These are phyloP conservation scores for Daldinia caldariorum DNA, from an alignment of 495 filamentous ascomycete species.

Conservation along the genomic window DNA sequence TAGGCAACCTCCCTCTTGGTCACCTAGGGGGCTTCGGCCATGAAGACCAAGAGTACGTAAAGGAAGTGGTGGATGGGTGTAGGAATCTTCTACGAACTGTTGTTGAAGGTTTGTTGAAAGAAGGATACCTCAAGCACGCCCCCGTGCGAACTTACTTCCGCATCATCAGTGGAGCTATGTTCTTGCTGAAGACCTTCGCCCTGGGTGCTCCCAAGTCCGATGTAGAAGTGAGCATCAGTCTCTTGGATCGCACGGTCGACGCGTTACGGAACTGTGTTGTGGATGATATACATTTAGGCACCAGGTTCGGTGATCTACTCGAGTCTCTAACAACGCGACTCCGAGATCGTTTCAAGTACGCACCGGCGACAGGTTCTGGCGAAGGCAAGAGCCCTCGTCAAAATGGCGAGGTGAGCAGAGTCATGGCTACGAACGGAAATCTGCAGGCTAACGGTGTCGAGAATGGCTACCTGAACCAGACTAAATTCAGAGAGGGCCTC, in stretches of 20 bases:
- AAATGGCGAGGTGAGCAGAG: constrained; percentile 44
- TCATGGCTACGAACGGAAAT: constrained; percentile 44
- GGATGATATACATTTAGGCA: constrained; percentile 95
- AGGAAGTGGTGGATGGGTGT: constrained; percentile 86
- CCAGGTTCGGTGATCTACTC: constrained; percentile 90
- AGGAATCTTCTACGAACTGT: constrained; percentile 85
- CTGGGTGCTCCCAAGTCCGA: constrained; percentile 91
- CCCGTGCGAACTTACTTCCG: constrained; percentile 95
- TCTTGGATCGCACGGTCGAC: constrained; percentile 82
- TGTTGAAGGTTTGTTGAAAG: constrained; percentile 81
- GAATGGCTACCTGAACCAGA: constrained; percentile 46
- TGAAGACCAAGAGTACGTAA: constrained; percentile 80
- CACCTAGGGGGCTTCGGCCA: constrained; percentile 65
- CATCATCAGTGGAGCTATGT: constrained; percentile 94
- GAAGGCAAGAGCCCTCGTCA: constrained; percentile 53
- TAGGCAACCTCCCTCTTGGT: constrained; percentile 64
- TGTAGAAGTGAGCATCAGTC: constrained; percentile 78
- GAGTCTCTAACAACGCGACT: constrained; percentile 80
- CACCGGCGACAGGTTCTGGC: constrained; percentile 50
- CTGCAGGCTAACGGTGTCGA: constrained; percentile 45
- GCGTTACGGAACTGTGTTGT: constrained; percentile 87
- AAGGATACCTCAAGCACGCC: constrained; percentile 86
- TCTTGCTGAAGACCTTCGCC: constrained; percentile 92
- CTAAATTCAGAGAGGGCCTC: constrained; percentile 45
- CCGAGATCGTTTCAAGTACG: constrained; percentile 76